Percentiles rank a stretch among this genome's conserved stretches.
Conservation (phyloP, 2,329 filamentous ascomycete species). For the Arthrobotrys iridis region DNA sequence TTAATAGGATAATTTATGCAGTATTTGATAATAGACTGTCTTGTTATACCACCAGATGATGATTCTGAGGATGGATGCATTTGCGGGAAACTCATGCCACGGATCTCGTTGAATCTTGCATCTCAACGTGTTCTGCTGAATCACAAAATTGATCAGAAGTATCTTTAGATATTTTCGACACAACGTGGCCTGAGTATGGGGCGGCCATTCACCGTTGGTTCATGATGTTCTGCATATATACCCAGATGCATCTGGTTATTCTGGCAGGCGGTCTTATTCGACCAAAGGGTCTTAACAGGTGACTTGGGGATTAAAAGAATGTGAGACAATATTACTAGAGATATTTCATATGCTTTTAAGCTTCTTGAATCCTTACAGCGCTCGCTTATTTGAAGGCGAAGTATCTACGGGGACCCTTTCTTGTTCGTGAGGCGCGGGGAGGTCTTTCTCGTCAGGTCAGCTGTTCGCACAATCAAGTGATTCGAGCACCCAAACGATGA, state of each 20-base stretch:
- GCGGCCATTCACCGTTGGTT: slow-evolving; percentile 41
- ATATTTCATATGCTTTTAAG: slow-evolving; percentile 22
- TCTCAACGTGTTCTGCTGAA: background rate
- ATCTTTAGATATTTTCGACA: background rate
- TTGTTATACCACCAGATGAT: slow-evolving; percentile 25
- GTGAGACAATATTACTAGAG: slow-evolving; percentile 42
- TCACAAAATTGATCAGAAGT: slow-evolving; percentile 10
- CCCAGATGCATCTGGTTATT: slow-evolving; percentile 9
- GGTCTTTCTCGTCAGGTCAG: slow-evolving; percentile 31
- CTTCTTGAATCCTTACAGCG: slow-evolving; percentile 5
- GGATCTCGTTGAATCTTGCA: slow-evolving; percentile 3
- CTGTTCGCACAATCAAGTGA: slow-evolving; percentile 52
- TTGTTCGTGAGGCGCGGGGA: slow-evolving; percentile 26
- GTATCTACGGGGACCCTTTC: slow-evolving; percentile 7
- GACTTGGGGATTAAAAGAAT: slow-evolving; percentile 20
- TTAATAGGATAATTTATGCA: background rate
- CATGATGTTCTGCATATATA: slow-evolving; percentile 53
- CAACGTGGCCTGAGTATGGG: background rate
- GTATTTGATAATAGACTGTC: background rate
- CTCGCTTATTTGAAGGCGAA: background rate
- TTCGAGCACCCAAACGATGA: slow-evolving; percentile 50
- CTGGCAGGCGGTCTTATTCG: slow-evolving; percentile 22
- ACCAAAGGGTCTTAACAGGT: slow-evolving; percentile 20
- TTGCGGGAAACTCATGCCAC: background rate
- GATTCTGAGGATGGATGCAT: slow-evolving; percentile 7